Base-by-base conservation (phyloP, 305 asterid species). In the Fraxinus latifolia region DNA sequence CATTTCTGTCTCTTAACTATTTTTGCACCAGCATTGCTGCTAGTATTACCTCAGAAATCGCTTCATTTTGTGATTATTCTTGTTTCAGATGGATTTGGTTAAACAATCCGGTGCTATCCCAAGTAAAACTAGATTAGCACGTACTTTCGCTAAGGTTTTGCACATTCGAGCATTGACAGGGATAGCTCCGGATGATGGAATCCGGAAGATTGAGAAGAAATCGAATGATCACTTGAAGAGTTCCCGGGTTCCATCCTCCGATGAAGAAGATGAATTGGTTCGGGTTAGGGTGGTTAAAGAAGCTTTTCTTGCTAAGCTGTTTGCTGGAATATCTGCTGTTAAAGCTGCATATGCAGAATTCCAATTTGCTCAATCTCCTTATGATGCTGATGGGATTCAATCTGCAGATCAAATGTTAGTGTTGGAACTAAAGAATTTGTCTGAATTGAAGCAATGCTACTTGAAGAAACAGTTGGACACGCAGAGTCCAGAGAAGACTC, bases 301-400 rank as follows among this genome's bases (percentile, higher is more conserved):
- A 80, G 95, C 91, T 58, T 91, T 91, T 82, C 72, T 90, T 62
- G 93, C 95, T 14, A 88, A 88, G 80, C 76, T 90, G 14, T 92
- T 92, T 47, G 92, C 95, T 23, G 82, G 89, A 77, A 3, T 89
- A 14, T 89, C 97, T 5, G 47, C 93, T 0, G 37, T 91, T 15
- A 92, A 92, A 86, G 91, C 97, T 17, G 93, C 95, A 0, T 92
- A 92, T 58, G 92, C 94, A 0, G 88, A 88, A 62, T 8, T 92
- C 81, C 97, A 92, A 50, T 86, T 75, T 31, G 82, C 95, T 21
- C 94, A 92, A 80, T 88, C 90, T 71, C 97, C 97, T 21, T 92
- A 91, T 55, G 93, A 92, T 82, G 84, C 93, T 0, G 95, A 92
- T 34, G 91, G 85, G 74, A 91, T 91, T 88, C 93, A 90, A 60